A percentile compares a stretch with the other conserved stretches of the same genome.
phyloP scores from a whole-genome alignment of 2,329 filamentous ascomycete species.

The Cercospora sesami region DNA sequence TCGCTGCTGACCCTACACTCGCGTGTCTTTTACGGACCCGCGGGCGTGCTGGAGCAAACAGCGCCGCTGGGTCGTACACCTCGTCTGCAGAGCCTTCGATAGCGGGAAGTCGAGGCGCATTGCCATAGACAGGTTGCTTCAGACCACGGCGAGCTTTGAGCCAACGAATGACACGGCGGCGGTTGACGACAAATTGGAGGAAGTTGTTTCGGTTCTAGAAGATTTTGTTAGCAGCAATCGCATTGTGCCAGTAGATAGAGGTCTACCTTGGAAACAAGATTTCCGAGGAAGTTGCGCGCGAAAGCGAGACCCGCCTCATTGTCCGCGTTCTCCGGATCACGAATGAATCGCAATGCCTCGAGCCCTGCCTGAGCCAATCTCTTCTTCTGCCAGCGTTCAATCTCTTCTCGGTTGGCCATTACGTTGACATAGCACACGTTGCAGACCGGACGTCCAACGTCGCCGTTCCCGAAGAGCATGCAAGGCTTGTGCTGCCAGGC shows the following conservation, averaged over 20 bases:
- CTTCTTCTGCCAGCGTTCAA: constrained; percentile 49
- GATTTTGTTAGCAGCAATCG: constrained; percentile 4
- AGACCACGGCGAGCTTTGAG: constrained; percentile 10
- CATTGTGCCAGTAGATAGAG: background rate
- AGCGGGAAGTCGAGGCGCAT: background rate
- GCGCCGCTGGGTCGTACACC: background rate
- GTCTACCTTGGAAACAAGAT: constrained; percentile 22
- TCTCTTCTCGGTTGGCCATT: constrained; percentile 43
- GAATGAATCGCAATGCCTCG: constrained; percentile 23
- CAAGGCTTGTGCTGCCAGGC: constrained; percentile 29
- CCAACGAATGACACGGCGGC: constrained; percentile 11
- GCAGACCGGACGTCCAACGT: constrained; percentile 26
- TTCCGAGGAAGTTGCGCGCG: constrained; percentile 16
- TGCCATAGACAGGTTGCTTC: background rate
- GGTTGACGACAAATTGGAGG: constrained; percentile 17
- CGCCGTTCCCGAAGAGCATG: constrained; percentile 25
- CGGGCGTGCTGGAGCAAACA: background rate
- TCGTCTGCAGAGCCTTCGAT: background rate
- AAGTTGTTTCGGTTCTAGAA: constrained; percentile 17
- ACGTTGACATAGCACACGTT: constrained; percentile 26
- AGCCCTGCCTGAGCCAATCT: constrained; percentile 19
- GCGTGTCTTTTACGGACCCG: background rate
- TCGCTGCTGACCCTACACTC: background rate
- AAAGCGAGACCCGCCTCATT: constrained; percentile 12
- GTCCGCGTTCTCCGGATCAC: constrained; percentile 15